These are phyloP conservation scores for Pistacia atlantica DNA, from an alignment of 345 rosid genomes.

Conservation along the genomic window DNA sequence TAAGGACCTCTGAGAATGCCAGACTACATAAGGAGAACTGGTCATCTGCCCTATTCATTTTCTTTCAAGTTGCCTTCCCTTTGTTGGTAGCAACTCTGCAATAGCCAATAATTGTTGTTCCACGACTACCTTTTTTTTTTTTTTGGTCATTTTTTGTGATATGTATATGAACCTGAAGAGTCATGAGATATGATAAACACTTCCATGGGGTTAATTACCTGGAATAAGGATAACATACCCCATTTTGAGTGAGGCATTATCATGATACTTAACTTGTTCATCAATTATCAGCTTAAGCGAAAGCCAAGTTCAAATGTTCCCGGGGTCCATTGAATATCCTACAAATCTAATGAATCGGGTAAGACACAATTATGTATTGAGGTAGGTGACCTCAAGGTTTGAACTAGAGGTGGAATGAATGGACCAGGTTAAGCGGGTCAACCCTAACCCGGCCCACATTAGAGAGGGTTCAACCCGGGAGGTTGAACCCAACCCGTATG, in stretches of 20 bases:
- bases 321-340: too few species aligned
- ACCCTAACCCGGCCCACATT: too few species aligned
- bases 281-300: neutral
- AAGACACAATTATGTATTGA: too few species aligned
- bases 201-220: neutral
- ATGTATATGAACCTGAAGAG: slow-evolving; percentile 12
- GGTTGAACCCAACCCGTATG: too few species aligned
- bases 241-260: neutral
- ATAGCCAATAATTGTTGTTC: neutral
- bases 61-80: slow-evolving; percentile 73
- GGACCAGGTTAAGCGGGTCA: too few species aligned
- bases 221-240: neutral
- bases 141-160: neutral
- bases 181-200: neutral
- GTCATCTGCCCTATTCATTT: slow-evolving; percentile 76
- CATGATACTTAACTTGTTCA: neutral
- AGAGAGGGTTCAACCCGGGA: too few species aligned
- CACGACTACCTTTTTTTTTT: neutral
- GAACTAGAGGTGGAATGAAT: too few species aligned
- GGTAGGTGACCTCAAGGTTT: too few species aligned
- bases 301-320: neutral
- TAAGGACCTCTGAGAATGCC: slow-evolving; percentile 76
- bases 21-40: slow-evolving; percentile 83
- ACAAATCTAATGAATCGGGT: too few species aligned
- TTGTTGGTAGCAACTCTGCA: slow-evolving; percentile 61